A percentile compares a stretch with the other conserved stretches of the same genome.
phyloP scores from a whole-genome alignment of 805 yeast genomes.

The Komagataella pastoris region DNA sequence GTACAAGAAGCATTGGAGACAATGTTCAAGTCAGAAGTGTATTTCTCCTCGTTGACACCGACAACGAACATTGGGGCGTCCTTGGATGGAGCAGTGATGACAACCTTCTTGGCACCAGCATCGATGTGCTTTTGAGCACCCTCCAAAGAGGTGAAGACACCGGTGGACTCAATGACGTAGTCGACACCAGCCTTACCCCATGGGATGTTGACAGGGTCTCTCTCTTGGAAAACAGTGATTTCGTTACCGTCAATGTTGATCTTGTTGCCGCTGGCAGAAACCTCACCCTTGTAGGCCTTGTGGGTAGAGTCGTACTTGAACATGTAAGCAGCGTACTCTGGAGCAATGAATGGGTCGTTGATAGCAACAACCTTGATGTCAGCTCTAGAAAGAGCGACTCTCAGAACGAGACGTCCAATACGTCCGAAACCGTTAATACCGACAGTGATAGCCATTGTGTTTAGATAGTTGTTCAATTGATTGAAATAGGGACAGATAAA shows the following conservation, averaged over 20 bases:
- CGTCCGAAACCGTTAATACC: conserved; percentile 96
- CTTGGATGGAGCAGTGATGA: conserved; percentile 87
- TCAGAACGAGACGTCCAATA: conserved; percentile 80
- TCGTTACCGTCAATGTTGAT: conserved; percentile 58
- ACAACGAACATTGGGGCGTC: conserved; percentile 94
- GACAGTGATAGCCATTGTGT: conserved; percentile 46
- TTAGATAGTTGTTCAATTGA: conserved; percentile 15
- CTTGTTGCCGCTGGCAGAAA: conserved; percentile 38
- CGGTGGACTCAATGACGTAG: conserved; percentile 85
- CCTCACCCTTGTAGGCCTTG: conserved; percentile 73
- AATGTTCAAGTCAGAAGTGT: conserved; percentile 62
- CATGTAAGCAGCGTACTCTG: conserved; percentile 90
- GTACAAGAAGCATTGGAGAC: conserved; percentile 93
- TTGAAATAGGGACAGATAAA: conserved; percentile 8
- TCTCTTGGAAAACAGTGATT: conserved; percentile 62
- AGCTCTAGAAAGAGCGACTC: conserved; percentile 63
- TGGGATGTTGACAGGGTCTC: conserved; percentile 78
- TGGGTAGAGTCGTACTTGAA: conserved; percentile 94
- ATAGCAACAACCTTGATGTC: conserved; percentile 77
- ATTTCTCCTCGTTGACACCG: conserved; percentile 79
- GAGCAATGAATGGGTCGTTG: conserved; percentile 83
- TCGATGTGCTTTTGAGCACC: conserved; percentile 76
- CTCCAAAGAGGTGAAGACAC: conserved; percentile 77
- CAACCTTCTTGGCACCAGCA: conserved; percentile 91
- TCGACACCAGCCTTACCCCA: conserved; percentile 81